These are phyloP conservation scores for Backusella liffmaniae DNA, from an alignment of 192 early-diverging fungal genomes.

Conservation along the genomic window DNA sequence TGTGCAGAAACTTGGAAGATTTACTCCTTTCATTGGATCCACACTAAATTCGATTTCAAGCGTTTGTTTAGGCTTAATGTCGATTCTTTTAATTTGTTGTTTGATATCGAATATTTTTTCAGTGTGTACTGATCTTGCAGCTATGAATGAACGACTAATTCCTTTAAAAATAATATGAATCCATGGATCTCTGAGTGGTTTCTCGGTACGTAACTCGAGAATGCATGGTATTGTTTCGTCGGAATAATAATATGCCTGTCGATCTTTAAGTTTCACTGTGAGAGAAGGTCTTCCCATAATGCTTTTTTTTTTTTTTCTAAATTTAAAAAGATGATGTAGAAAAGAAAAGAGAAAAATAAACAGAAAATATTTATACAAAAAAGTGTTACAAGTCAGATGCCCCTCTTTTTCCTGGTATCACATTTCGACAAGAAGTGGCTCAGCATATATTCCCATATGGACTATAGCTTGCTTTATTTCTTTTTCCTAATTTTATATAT, in stretches of 20 bases:
- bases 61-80: neutral
- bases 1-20: neutral
- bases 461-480: too few relatives aligned
- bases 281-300: neutral
- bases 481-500: too few relatives aligned
- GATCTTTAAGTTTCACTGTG: neutral
- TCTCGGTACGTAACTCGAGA: neutral
- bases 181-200: neutral
- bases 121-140: neutral
- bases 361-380: neutral
- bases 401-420: too few relatives aligned
- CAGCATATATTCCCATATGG: too few relatives aligned
- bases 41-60: neutral
- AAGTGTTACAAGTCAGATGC: neutral
- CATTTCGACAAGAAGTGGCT: too few relatives aligned
- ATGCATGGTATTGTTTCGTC: neutral
- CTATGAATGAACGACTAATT: neutral
- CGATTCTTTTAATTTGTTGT: neutral
- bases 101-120: neutral
- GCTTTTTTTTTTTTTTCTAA: neutral
- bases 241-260: neutral
- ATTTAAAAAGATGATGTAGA: neutral
- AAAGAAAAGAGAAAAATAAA: neutral
- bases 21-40: neutral
- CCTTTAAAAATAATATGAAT: neutral